Evolutionary conservation across 345 rosid species (phyloP), one percentile per base, ranked within the genome.

Genomic region (Dipteronia dyeriana): DNA sequence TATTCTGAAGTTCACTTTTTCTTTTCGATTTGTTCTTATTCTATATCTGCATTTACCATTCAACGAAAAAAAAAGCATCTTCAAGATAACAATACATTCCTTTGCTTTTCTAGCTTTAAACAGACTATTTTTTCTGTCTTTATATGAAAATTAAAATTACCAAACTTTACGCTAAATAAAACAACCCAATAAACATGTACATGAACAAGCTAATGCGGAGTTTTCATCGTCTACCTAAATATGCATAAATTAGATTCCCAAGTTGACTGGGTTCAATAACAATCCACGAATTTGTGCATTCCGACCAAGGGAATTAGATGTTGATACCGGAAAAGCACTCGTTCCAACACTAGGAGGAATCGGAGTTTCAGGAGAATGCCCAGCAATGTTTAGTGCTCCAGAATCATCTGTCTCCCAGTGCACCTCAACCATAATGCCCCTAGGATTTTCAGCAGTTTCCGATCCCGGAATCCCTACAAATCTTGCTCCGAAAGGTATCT

Each of bases 401-500:
- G 92, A 74, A 64, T 90, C 97, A 69, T 93, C 96, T 81, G 90
- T 91, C 75, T 87, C 89, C 93, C 97, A 91, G 78, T 85, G 84
- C 9, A 93, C 97, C 89, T 93, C 98, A 45, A 92, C 96, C 97
- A 91, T 92, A 5, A 88, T 10, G 20, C 92, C 98, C 60, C 84
- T 80, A 0, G 92, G 95, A 77, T 88, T 86, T 76, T 88, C 93
- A 2, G 66, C 59, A 0, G 85, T 80, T 75, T 87, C 90, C 11
- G 91, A 89, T 80, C 91, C 90, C 0, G 91, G 98, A 25, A 96
- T 85, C 68, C 92, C 92, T 39, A 90, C 85, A 80, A 85, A 92
- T 83, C 88, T 85, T 45, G 97, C 95, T 71, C 97, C 97, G 0
- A 89, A 86, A 0, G 97, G 99, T 84, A 93, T 89, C 98, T 95